A percentile compares a stretch with the other conserved stretches of the same genome.
Conservation (phyloP, 306 rosid species). For the Gastrolobium villosum region DNA sequence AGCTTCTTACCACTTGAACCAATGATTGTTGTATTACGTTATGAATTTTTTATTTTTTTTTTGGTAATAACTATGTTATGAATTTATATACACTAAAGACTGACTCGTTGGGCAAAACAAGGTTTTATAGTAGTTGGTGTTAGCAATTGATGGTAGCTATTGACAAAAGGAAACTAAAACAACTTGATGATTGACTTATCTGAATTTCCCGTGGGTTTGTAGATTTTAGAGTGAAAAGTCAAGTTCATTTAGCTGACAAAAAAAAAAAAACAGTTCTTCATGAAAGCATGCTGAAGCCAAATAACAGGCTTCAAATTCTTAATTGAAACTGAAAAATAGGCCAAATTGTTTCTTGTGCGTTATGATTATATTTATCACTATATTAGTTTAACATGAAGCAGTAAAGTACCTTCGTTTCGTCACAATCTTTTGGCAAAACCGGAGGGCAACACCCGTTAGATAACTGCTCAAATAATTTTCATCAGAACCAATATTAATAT, state of each 20-base stretch:
- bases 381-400: constrained; percentile 29
- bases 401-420: constrained; percentile 75
- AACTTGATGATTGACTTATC: constrained; percentile 16
- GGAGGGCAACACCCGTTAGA: constrained; percentile 64
- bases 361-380: neutral
- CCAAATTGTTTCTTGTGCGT: constrained; percentile 9
- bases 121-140: constrained; percentile 11
- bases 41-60: no score
- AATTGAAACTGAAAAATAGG: constrained; percentile 9
- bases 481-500: constrained; percentile 43
- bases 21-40: neutral
- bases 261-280: constrained; percentile 20
- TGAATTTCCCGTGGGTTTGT: neutral
- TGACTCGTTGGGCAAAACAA: neutral
- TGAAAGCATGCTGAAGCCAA: constrained; percentile 16
- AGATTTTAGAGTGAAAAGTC: constrained; percentile 31
- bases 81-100: constrained; percentile 4
- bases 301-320: constrained; percentile 16
- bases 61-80: constrained; percentile 35
- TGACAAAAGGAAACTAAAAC: neutral
- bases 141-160: constrained; percentile 12
- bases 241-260: constrained; percentile 33
- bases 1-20: no score
- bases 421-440: constrained; percentile 73
- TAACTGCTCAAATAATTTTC: constrained; percentile 57